Conservation (phyloP, 495 filamentous ascomycete genomes). For the Penicillium manginii region DNA sequence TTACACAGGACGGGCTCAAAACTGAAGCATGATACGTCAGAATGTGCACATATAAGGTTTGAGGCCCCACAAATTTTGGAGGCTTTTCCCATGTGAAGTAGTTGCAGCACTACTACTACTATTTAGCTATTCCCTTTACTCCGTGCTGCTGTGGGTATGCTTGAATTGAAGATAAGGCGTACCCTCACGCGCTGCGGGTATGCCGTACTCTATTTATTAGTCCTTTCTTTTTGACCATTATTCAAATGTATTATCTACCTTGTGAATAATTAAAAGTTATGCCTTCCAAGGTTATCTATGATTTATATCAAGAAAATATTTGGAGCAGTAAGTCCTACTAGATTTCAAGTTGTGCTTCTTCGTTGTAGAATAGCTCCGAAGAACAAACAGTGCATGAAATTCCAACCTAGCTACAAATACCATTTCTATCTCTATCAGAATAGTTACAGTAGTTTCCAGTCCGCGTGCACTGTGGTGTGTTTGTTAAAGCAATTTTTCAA, state of each 20-base stretch:
- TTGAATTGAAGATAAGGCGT: not conserved
- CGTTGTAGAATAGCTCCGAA: not conserved
- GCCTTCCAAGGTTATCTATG: too few relatives aligned
- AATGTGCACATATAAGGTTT: slow-evolving; percentile 1
- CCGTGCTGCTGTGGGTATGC: not conserved
- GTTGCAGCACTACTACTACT: not conserved
- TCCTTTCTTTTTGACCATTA: too few relatives aligned
- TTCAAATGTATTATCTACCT: too few relatives aligned
- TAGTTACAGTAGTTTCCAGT: slow-evolving; percentile 1
- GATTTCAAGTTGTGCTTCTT: not conserved
- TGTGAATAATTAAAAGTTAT: too few relatives aligned
- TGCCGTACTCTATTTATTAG: too few relatives aligned
- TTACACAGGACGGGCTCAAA: not conserved
- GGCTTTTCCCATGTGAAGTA: not conserved
- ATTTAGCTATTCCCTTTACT: not conserved
- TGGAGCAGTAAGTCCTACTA: not conserved
- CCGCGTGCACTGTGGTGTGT: not conserved
- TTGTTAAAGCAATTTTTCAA: not conserved
- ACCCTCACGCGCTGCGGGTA: too few relatives aligned
- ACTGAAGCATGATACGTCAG: not conserved
- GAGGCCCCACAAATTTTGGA: not conserved
- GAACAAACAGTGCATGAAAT: not conserved
- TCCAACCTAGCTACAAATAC: not conserved
- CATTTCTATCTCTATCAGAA: not conserved
- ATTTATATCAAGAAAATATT: not conserved